These are phyloP conservation scores for Stemphylium lycopersici DNA, from an alignment of 2,329 filamentous ascomycete species.

Conservation along the genomic window DNA sequence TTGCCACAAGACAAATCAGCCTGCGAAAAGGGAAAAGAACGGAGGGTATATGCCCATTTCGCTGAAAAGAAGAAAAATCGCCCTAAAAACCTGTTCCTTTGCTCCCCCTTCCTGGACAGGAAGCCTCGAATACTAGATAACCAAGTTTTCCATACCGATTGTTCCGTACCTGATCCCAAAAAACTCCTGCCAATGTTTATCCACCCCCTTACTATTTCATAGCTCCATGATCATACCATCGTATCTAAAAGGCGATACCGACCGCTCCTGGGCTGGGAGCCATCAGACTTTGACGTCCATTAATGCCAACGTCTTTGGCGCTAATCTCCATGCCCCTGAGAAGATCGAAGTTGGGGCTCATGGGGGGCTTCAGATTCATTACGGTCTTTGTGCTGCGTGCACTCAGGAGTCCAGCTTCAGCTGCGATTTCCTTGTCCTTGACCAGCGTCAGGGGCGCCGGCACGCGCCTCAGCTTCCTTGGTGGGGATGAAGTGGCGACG, in stretches of 20 bases:
- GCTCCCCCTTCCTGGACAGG: too few species aligned
- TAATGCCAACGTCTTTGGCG: constrained; percentile 23
- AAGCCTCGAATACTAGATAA: too few species aligned
- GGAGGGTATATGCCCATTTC: too few species aligned
- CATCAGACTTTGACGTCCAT: constrained; percentile 16
- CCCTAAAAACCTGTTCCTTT: too few species aligned
- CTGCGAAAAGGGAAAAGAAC: too few species aligned
- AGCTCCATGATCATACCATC: background rate
- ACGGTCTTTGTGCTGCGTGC: constrained; percentile 22
- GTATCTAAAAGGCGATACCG: constrained; percentile 43
- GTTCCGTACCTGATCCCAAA: too few species aligned
- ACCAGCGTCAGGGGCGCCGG: constrained; percentile 35
- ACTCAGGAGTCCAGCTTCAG: constrained; percentile 26
- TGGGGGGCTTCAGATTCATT: constrained; percentile 34
- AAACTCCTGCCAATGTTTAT: too few species aligned
- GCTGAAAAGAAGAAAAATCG: too few species aligned
- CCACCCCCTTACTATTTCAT: too few species aligned
- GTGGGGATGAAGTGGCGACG: constrained; percentile 10
- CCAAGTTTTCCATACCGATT: too few species aligned
- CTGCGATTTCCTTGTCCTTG: constrained; percentile 32
- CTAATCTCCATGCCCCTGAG: constrained; percentile 42
- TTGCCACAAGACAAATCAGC: too few species aligned
- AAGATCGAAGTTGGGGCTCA: constrained; percentile 34
- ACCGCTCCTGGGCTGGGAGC: constrained; percentile 30
- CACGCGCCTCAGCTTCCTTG: constrained; percentile 32